Base-by-base conservation (phyloP, 2,329 filamentous ascomycete species). In the Diplocarpon rosae region DNA sequence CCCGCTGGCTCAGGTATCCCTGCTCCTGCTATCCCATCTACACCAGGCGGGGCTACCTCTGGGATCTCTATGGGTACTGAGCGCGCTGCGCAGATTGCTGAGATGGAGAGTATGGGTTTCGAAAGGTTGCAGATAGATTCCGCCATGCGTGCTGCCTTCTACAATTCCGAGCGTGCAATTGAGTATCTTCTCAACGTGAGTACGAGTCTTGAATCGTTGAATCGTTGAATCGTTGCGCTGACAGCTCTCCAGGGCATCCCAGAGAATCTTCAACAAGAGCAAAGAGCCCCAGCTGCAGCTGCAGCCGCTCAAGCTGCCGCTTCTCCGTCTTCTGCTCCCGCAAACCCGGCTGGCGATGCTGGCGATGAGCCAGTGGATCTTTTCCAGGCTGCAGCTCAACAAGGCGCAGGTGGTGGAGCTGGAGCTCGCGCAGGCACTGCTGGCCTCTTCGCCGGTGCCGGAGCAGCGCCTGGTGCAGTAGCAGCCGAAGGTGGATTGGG, bases 51-150 rank as follows among this genome's bases (percentile, higher is more conserved):
- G 60, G 81, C 88, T 56, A 77, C 85, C 17, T 90, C 84, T 27
- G 80, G 85, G n/a, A 75, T 96, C 62, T 80, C 88, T 15, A 82
- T 95, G 69, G 92, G 92, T 42, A 72, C 81, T 50, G 83, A 90
- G 64, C 80, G 88, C 55, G 78, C 85, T 51, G 79, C 81, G 55
- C 88, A 87, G 31, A 83, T 96, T 59, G 75, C 83, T 39, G 87
- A 89, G 62, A 95, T 98, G 88, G 89, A 95, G 68, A 83, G 83
- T 54, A 98, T 98, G 92, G 92, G 92, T 8, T 98, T 98, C 56
- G 78, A 85, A 59, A 77, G 89, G 60, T 71, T 78, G 42, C 84
- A 94, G 61, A 95, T 95, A 55, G 88, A 95, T 57, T 78, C 83
- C 38, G 92, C 92, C 41, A 92, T 98, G 83, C 85, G 90, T 60